These are phyloP conservation scores for Sabuloglossum arenarium DNA, from an alignment of 495 filamentous ascomycete genomes.

Conservation along the genomic window DNA sequence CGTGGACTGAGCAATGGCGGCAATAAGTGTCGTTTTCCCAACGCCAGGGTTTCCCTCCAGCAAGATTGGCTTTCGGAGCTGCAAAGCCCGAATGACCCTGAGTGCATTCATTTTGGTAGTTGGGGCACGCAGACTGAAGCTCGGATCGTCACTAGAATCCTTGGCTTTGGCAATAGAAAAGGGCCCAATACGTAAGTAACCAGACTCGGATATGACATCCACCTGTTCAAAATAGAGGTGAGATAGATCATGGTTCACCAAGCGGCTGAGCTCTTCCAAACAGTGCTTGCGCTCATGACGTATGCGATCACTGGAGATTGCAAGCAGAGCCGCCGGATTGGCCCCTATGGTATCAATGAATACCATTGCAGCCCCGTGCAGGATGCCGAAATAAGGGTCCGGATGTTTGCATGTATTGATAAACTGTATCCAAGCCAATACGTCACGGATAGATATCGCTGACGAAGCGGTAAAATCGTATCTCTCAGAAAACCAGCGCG, in stretches of 20 bases:
- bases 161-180: slow-evolving; percentile 41
- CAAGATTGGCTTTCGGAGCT: slow-evolving; percentile 73
- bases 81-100: slow-evolving; percentile 74
- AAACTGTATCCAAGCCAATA: slow-evolving; percentile 86
- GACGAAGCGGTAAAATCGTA: slow-evolving; percentile 52
- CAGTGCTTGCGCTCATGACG: slow-evolving; percentile 45
- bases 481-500: slow-evolving; percentile 71
- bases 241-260: slow-evolving; percentile 41
- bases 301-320: slow-evolving; percentile 34
- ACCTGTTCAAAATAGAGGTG: slow-evolving; percentile 38
- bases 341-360: slow-evolving; percentile 90
- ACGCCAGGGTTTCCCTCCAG: slow-evolving; percentile 93
- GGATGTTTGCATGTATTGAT: slow-evolving; percentile 39
- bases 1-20: slow-evolving; percentile 56
- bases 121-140: slow-evolving; percentile 65
- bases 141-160: slow-evolving; percentile 27
- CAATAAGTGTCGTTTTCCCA: slow-evolving; percentile 85
- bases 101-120: slow-evolving; percentile 81
- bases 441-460: slow-evolving; percentile 72
- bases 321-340: slow-evolving; percentile 70
- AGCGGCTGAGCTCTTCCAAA: slow-evolving; percentile 43
- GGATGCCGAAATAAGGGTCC: slow-evolving; percentile 34
- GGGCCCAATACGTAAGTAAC: slow-evolving; percentile 39
- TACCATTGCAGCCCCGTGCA: slow-evolving; percentile 85
- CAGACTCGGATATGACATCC: slow-evolving; percentile 24